Evolutionary conservation across 768 basidiomycete species (phyloP).

Genomic region (Holtermanniella nyarrowii): DNA sequence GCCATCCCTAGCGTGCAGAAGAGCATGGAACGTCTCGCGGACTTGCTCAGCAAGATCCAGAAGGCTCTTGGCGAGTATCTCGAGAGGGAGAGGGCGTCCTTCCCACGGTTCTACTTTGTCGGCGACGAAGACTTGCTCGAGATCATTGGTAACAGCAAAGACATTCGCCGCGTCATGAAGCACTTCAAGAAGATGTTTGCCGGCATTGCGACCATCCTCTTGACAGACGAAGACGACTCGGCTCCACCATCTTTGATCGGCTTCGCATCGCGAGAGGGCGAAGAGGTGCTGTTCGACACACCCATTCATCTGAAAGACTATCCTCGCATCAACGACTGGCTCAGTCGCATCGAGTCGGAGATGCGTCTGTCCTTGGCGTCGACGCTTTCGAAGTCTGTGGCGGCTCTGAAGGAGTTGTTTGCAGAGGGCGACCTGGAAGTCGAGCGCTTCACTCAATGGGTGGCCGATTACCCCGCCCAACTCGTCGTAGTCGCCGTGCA

Average conservation of each 20-base stretch:
- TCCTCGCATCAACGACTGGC: slow-evolving; percentile 98
- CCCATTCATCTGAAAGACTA: slow-evolving; percentile 83
- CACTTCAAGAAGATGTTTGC: slow-evolving; percentile 99
- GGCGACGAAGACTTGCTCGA: slow-evolving; percentile 97
- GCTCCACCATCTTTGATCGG: slow-evolving; percentile 64
- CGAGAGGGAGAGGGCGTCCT: slow-evolving; percentile 90
- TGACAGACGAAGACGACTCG: slow-evolving; percentile 64
- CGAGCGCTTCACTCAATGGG: slow-evolving; percentile 72
- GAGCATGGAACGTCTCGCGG: slow-evolving; percentile 89
- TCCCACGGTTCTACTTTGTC: slow-evolving; percentile 99
- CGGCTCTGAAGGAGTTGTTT: slow-evolving; percentile 72
- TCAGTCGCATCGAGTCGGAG: slow-evolving; percentile 78
- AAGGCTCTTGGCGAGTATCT: slow-evolving; percentile 98
- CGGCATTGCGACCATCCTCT: slow-evolving; percentile 75
- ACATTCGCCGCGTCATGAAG: slow-evolving; percentile 95
- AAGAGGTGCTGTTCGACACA: slow-evolving; percentile 73
- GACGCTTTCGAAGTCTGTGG: slow-evolving; percentile 66
- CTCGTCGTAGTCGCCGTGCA: slow-evolving; percentile 92
- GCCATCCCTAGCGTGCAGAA: slow-evolving; percentile 95
- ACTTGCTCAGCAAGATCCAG: slow-evolving; percentile 94
- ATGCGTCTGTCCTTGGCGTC: slow-evolving; percentile 84
- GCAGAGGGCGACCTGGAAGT: slow-evolving; percentile 52
- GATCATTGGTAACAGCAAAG: slow-evolving; percentile 99
- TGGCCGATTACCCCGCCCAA: slow-evolving; percentile 90
- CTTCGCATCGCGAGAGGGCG: slow-evolving; percentile 92